Conservation (phyloP, 139 green algal species). For the Chlorella sp. region DNA sequence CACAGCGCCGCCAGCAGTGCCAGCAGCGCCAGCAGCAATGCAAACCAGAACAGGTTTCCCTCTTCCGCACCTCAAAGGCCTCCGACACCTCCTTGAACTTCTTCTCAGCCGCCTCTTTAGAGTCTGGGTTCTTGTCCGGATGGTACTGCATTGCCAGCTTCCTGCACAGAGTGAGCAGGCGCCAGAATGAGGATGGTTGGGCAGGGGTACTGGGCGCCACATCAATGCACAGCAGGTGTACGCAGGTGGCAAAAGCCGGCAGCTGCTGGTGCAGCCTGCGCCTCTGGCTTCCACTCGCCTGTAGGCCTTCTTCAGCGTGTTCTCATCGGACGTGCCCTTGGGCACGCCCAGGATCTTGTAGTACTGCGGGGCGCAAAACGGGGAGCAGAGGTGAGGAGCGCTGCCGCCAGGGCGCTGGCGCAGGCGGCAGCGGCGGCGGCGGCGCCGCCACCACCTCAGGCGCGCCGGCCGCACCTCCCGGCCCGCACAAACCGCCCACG, state of each 20-base stretch:
- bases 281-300: too few species aligned
- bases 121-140: constrained; percentile 85
- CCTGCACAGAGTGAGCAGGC: constrained; percentile 44
- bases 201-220: too few species aligned
- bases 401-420: too few species aligned
- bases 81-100: constrained; percentile 92
- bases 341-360: constrained; percentile 81
- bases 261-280: too few species aligned
- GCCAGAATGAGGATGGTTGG: not conserved
- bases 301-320: constrained; percentile 83
- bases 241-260: too few species aligned
- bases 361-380: constrained; percentile 62
- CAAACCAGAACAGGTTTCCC: not conserved
- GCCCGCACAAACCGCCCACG: too few species aligned
- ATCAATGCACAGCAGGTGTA: not conserved
- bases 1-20: too few species aligned
- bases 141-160: constrained; percentile 90
- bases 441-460: too few species aligned
- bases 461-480: too few species aligned
- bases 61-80: constrained; percentile 85
- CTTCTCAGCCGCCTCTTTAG: constrained; percentile 65
- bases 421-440: too few species aligned
- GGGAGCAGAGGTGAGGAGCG: not conserved
- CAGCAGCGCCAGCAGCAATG: not conserved
- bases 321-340: constrained; percentile 67